Evolutionary conservation across 805 yeast genomes (phyloP), one percentile per base, ranked within the genome.

Genomic region (Starmerella apicola): DNA sequence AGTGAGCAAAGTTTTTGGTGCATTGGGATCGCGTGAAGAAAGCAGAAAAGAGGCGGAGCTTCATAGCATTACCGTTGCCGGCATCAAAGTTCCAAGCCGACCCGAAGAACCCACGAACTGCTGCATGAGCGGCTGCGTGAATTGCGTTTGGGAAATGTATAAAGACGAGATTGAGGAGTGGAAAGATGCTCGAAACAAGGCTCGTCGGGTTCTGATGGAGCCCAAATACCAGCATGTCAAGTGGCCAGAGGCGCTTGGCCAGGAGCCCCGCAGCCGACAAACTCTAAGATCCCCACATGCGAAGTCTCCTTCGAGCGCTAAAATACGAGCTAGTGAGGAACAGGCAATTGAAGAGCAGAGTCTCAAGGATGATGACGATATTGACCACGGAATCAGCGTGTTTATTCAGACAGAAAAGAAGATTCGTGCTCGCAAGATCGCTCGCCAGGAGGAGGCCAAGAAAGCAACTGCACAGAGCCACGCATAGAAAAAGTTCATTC

Each of bases 41-140:
- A 46, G 54, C 25, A 36, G 52, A n/a, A 31, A 37, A 16, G 60
- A 49, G 27, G 59, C 69, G 25, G 49, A 64, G 37, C 49, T 47
- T 1, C 44, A 60, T 24, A 51, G 56, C 6, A 51, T 57, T 24
- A 46, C 49, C 1, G 67, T 71, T 3, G 77, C 70, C 0, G 96
- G 96, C 0, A 65, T 91, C 0, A 58, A 56, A 6, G 94, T 88
- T 0, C 95, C 95, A 3, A 74, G 71, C n/a, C 71, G 69, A 55
- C 97, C 98, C 0, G 65, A 62, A 4, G 95, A 83, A 51, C 97
- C 97, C 1, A 94, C 86, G 51, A 85, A 88, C 58, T 88, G 98
- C 59, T 88, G 98, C 60, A 85, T 85, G 94, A 78, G 91, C 42
- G 98, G 98, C 1, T 88, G 98, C 59, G 76, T 83, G 23, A 85